Evolutionary conservation across 805 yeast species (phyloP).

Genomic region (Pichia ethanolica): DNA sequence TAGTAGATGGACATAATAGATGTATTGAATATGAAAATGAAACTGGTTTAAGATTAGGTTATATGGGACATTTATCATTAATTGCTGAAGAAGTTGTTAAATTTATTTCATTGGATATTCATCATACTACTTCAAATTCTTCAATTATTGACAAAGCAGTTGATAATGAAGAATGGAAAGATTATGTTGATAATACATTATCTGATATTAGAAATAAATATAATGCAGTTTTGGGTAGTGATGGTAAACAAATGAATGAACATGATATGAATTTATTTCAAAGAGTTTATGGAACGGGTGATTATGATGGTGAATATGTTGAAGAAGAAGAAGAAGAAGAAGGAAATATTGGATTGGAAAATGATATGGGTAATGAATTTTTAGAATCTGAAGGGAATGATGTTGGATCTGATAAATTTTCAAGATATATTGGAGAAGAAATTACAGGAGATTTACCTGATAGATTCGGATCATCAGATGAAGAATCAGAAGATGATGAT

Average conservation of each 20-base stretch:
- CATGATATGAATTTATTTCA: conserved; percentile 29
- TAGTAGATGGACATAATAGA: conserved; percentile 53
- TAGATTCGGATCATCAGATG: conserved; percentile 46
- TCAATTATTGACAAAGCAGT: conserved; percentile 41
- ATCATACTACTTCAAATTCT: conserved; percentile 50
- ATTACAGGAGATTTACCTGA: conserved; percentile 47
- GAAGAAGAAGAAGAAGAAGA: conserved; percentile 19
- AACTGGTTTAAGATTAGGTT: conserved; percentile 70
- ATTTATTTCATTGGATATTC: conserved; percentile 55
- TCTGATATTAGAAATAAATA: conserved; percentile 90
- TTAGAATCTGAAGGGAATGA: conserved; percentile 21
- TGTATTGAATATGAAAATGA: conserved; percentile 51
- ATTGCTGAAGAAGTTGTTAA: conserved; percentile 95
- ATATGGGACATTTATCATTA: conserved; percentile 93
- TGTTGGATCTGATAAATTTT: conserved; percentile 43
- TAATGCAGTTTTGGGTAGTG: conserved; percentile 78
- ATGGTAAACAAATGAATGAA: conserved; percentile 30
- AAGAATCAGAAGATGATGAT: conserved; percentile 49
- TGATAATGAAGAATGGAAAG: conserved; percentile 21
- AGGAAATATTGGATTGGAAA: conserved; percentile 2
- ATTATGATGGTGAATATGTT: conserved; percentile 18
- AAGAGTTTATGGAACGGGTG: conserved; percentile 19
- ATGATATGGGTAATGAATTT: conserved; percentile 14
- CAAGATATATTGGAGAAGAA: conserved; percentile 73
- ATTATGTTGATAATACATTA: conserved; percentile 73